phyloP scores from a whole-genome alignment of 2,329 filamentous ascomycete genomes.

The Cryphonectria carpinicola region DNA sequence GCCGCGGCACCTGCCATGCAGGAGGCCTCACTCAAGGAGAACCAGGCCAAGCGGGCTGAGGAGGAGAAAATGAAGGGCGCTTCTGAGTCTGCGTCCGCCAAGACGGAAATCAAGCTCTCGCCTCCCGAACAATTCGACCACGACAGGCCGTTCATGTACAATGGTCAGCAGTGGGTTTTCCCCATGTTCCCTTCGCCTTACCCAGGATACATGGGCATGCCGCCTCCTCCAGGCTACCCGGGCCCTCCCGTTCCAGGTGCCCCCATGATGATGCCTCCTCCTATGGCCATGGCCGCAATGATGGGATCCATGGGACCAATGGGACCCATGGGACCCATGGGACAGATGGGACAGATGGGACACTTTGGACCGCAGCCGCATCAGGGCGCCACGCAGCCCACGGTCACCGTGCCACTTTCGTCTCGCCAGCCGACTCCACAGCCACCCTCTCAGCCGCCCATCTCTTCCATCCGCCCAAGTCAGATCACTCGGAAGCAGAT shows the following conservation, averaged over 20 bases:
- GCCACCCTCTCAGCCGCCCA: conserved; percentile 44
- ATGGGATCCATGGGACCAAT: conserved; percentile 23
- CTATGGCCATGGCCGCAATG: conserved; percentile 32
- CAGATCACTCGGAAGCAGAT: conserved; percentile 65
- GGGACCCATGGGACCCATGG: conserved; percentile 23
- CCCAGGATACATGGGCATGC: conserved; percentile 31
- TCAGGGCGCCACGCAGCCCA: conserved; percentile 12
- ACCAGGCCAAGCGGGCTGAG: conserved; percentile 39
- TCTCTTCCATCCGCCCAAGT: conserved; percentile 63
- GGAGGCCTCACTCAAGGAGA: conserved; percentile 31
- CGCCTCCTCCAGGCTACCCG: conserved; percentile 27
- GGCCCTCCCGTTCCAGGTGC: conserved; percentile 25
- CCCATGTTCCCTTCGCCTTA: conserved; percentile 34
- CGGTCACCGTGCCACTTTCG: conserved; percentile 25
- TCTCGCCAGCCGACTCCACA: conserved; percentile 30
- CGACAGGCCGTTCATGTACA: conserved; percentile 48
- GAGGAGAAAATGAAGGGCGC: conserved; percentile 29
- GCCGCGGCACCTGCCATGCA: conserved; percentile 18
- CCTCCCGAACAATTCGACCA: conserved; percentile 52
- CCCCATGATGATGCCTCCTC: conserved; percentile 34
- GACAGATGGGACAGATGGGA: conserved; percentile 18
- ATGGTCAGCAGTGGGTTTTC: conserved; percentile 51
- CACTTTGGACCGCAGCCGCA: conserved; percentile 5
- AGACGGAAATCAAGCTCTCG: conserved; percentile 41
- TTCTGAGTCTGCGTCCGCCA: conserved; percentile 35